Evolutionary conservation across 257 asterid genomes (phyloP).

Genomic region (Petunia axillaris): DNA sequence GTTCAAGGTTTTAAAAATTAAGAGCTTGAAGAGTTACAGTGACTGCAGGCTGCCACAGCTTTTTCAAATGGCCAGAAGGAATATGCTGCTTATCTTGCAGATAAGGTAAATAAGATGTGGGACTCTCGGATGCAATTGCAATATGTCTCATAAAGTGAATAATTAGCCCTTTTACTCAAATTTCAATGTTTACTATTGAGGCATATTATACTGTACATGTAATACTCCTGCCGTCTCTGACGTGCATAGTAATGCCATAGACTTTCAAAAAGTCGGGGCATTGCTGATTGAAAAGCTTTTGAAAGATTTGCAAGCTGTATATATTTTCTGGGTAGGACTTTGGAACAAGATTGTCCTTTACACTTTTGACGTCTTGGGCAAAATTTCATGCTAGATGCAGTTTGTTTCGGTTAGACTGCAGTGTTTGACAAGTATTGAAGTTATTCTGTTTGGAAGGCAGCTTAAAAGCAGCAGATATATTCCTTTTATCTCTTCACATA

Average conservation of each 20-base stretch:
- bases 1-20: not conserved
- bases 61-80: slow-evolving; percentile 69
- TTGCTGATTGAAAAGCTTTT: too few species aligned
- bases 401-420: not conserved
- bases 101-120: slow-evolving; percentile 56
- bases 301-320: too few species aligned
- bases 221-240: too few species aligned
- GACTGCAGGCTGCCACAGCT: slow-evolving; percentile 87
- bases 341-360: not conserved
- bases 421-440: not conserved
- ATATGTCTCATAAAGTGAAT: slow-evolving; percentile 1
- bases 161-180: not conserved
- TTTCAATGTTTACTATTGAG: not conserved
- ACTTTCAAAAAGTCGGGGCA: too few species aligned
- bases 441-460: not conserved
- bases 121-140: not conserved
- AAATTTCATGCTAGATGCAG: not conserved
- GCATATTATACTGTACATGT: too few species aligned
- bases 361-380: not conserved
- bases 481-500: not conserved
- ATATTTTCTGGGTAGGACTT: too few species aligned
- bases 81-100: slow-evolving; percentile 84
- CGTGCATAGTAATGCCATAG: too few species aligned
- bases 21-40: slow-evolving; percentile 37
- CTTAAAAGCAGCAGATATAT: too few species aligned